phyloP scores from a whole-genome alignment of 2,329 filamentous ascomycete species.

The Tolypocladium inflatum region DNA sequence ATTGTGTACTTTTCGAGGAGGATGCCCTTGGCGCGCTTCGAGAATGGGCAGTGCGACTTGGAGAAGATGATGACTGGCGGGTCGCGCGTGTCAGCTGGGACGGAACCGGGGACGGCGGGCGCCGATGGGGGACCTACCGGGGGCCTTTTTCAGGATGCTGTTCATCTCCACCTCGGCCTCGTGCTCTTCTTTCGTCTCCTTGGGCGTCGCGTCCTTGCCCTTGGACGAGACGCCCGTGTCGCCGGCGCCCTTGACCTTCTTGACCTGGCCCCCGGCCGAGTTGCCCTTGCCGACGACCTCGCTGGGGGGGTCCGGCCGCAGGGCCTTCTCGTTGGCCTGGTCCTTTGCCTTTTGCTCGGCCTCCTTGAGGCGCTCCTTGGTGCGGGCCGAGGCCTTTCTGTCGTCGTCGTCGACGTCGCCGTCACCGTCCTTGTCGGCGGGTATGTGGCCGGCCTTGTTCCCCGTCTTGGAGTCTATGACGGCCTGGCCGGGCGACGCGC shows the following conservation, averaged over 20 bases:
- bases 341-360: constrained; percentile 62
- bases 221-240: constrained; percentile 14
- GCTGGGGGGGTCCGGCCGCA: constrained; percentile 49
- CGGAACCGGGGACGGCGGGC: background rate
- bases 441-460: constrained; percentile 27
- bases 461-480: constrained; percentile 30
- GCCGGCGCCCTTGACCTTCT: constrained; percentile 16
- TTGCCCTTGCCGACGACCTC: constrained; percentile 50
- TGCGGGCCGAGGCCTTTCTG: constrained; percentile 36
- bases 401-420: constrained; percentile 48
- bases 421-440: constrained; percentile 43
- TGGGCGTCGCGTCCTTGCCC: constrained; percentile 22
- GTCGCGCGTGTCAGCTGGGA: constrained; percentile 6
- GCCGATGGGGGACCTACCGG: constrained; percentile 47
- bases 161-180: constrained; percentile 65
- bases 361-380: constrained; percentile 53
- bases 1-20: constrained; percentile 80
- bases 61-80: constrained; percentile 83
- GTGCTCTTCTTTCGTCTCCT: constrained; percentile 48
- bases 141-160: constrained; percentile 71
- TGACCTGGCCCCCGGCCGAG: constrained; percentile 41
- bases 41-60: constrained; percentile 85
- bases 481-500: constrained; percentile 21
- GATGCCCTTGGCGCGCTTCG: constrained; percentile 74
- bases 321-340: constrained; percentile 56